Evolutionary conservation across 179 eudicot species (phyloP).

Genomic region (Carnegiea gigantea): DNA sequence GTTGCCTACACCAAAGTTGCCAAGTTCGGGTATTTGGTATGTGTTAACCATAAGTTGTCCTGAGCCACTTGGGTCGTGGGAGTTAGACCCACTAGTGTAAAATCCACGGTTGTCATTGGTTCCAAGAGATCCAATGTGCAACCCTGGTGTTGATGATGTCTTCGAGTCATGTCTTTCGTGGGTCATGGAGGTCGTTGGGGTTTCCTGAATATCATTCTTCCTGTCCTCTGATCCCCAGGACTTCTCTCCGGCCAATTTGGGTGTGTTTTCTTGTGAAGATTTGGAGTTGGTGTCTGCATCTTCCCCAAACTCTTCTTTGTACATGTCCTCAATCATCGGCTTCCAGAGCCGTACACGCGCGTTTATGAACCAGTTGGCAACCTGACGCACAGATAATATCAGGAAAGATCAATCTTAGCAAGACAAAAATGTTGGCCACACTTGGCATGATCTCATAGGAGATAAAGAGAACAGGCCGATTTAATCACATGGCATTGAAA

Average conservation of each 20-base stretch:
- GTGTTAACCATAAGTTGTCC: conserved; percentile 41
- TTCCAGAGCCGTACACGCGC: conserved; percentile 98
- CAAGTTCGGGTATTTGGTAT: conserved; percentile 62
- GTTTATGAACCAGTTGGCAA: conserved; percentile 95
- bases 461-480: neutral
- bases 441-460: neutral
- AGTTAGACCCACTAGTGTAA: conserved; percentile 22
- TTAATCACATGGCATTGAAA: neutral
- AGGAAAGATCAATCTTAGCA: neutral
- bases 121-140: conserved; percentile 18
- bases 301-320: conserved; percentile 87
- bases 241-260: conserved; percentile 41
- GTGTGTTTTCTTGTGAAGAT: conserved; percentile 52
- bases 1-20: conserved; percentile 51
- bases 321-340: conserved; percentile 98
- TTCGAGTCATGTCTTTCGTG: conserved; percentile 38
- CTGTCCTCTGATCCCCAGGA: conserved; percentile 49
- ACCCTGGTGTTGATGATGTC: conserved; percentile 24
- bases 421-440: neutral
- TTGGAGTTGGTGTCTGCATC: conserved; percentile 47
- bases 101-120: conserved; percentile 30
- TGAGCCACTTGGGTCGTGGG: conserved; percentile 29
- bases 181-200: conserved; percentile 34
- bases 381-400: conserved; percentile 39
- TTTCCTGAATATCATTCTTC: conserved; percentile 50